Evolutionary conservation across 176 grass and related monocot species (phyloP).

Genomic region (Triticum monococcum): DNA sequence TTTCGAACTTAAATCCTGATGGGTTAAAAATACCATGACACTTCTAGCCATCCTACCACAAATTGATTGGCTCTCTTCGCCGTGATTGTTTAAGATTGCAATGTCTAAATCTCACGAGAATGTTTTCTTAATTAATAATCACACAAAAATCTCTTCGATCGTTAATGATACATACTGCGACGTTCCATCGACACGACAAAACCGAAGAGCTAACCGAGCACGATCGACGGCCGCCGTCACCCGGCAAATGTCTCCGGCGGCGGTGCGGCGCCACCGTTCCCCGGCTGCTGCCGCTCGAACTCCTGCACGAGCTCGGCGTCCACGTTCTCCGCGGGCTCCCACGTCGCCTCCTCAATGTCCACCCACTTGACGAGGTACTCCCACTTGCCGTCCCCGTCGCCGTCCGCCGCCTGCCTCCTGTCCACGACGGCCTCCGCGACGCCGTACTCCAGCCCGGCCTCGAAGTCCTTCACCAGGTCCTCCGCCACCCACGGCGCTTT

Average conservation of each 20-base stretch:
- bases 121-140: neutral
- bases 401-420: conserved; percentile 42
- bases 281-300: conserved; percentile 46
- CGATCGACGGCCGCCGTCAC: neutral
- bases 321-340: conserved; percentile 92
- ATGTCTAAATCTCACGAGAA: neutral
- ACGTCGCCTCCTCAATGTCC: conserved; percentile 74
- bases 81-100: neutral
- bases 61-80: no score
- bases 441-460: conserved; percentile 86
- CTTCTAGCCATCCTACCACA: no score
- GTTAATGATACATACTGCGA: conserved; percentile 2
- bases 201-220: neutral
- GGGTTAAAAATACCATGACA: fast-evolving
- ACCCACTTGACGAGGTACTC: conserved; percentile 98
- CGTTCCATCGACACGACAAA: neutral
- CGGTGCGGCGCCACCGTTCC: neutral
- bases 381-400: conserved; percentile 41
- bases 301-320: conserved; percentile 80
- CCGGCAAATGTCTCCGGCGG: conserved; percentile 17
- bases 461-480: conserved; percentile 78
- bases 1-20: no score
- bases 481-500: conserved; percentile 76
- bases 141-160: neutral
- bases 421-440: conserved; percentile 68